A percentile compares a stretch with the other conserved stretches of the same genome.
phyloP scores from a whole-genome alignment of 257 asterid genomes.

The Apocynum venetum region DNA sequence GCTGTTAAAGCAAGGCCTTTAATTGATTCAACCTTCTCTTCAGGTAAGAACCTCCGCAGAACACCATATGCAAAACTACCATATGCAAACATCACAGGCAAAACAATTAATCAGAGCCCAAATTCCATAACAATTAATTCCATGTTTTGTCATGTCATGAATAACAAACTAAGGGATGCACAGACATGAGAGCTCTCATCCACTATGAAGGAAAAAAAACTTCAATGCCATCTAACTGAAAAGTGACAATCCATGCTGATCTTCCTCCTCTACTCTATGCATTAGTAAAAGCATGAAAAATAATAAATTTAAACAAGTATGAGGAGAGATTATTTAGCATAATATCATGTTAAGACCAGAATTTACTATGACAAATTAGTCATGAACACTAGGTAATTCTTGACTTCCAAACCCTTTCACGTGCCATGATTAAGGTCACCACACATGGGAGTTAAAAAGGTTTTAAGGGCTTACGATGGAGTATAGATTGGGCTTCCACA shows the following conservation, averaged over 20 bases:
- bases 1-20: conserved; percentile 85
- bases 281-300: neutral
- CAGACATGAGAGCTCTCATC: neutral
- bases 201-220: neutral
- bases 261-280: neutral
- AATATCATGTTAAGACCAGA: neutral
- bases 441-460: neutral
- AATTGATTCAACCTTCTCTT: conserved; percentile 81
- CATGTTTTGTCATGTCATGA: neutral
- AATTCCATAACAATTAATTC: neutral
- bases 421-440: neutral
- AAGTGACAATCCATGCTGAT: neutral
- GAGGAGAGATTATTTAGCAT: neutral
- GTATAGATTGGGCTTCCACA: conserved; percentile 70
- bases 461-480: conserved; percentile 60
- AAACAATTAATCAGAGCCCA: conserved; percentile 3
- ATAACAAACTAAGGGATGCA: neutral
- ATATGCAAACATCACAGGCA: neutral
- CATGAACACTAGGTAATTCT: neutral
- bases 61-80: conserved; percentile 63
- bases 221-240: neutral
- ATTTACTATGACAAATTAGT: neutral
- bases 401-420: neutral
- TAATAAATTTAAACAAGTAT: neutral
- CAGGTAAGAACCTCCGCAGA: conserved; percentile 79